Base-by-base conservation (phyloP, 2,329 filamentous ascomycete species). In the Ophiostoma populinum region DNA sequence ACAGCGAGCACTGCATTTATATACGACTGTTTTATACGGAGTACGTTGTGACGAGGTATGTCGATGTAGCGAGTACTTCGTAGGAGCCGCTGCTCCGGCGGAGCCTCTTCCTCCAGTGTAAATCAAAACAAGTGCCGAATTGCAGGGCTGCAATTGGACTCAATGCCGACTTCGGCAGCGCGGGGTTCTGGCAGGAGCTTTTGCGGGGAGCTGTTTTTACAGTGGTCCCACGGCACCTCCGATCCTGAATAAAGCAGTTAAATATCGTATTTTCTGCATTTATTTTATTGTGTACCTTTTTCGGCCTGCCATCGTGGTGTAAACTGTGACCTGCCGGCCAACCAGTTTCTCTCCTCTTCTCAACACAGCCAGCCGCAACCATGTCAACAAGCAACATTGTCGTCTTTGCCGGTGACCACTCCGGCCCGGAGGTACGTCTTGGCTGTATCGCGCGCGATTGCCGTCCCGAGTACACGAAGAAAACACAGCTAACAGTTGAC, bases 321-420 rank as follows among this genome's bases (percentile, higher is more conserved):
- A 24, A 11, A 24, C 12, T 29, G 27, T 24, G 4, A 24, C 9
- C 22, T 24, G 9, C 8, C 5, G 9, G 9, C 3, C 8, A 11
- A 24, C 19, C 16, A n/a, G 19, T 8, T 12, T 19, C 8, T 20
- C 17, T 16, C 27, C 19, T 30, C 18, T 20, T 19, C 18, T 3
- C 15, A 17, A 18, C 19, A 9, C 29, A 22, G 6, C n/a, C 7
- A 31, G n/a, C n/a, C 19, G 4, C 19, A 21, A 31, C 29, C 15
- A 32, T 32, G 30, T n/a, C 30, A 10, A 13, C 30, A n/a, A 22
- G 17, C 30, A 32, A 32, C 30, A 79, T 86, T 53, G 80, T 86
- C 42, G 78, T 87, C 39, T 81, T 87, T 54, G 78, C 58, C 35
- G 80, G 80, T 50, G 83, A 92, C 62, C 80, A 90, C 57, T 82